phyloP scores from a whole-genome alignment of 768 basidiomycete genomes.

The Lentinula sp. region DNA sequence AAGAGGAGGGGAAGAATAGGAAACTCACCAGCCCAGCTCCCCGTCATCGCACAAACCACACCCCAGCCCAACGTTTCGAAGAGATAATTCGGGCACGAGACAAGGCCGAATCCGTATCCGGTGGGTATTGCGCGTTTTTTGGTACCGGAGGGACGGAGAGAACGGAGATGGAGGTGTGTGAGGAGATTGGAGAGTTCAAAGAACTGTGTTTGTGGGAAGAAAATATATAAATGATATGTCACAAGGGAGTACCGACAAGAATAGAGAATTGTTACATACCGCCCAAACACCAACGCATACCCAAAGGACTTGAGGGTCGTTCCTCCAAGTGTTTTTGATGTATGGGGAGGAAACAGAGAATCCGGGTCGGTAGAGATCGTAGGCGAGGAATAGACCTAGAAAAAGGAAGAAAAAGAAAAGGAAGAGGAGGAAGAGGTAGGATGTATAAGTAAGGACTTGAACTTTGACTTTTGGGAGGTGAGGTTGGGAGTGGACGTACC shows the following conservation, averaged over 20 bases:
- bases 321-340: constrained; percentile 55
- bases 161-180: constrained; percentile 78
- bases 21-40: constrained; percentile 63
- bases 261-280: constrained; percentile 40
- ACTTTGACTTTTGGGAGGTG: not conserved
- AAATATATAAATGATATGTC: not conserved
- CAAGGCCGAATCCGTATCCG: constrained; percentile 88
- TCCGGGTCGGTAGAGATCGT: constrained; percentile 75
- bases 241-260: not conserved
- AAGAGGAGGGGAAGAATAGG: not conserved
- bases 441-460: not conserved
- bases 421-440: not conserved
- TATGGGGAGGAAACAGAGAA: constrained; percentile 64
- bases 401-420: not conserved
- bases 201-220: constrained; percentile 43
- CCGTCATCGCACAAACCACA: constrained; percentile 68
- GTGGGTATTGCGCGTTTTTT: constrained; percentile 78
- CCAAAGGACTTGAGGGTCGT: constrained; percentile 63
- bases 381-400: constrained; percentile 68
- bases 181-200: constrained; percentile 80
- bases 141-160: constrained; percentile 76
- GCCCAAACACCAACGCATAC: constrained; percentile 64
- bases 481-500: constrained; percentile 26
- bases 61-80: constrained; percentile 83
- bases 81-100: constrained; percentile 92